phyloP scores from a whole-genome alignment of 495 filamentous ascomycete genomes.

The Ramalina intermedia region DNA sequence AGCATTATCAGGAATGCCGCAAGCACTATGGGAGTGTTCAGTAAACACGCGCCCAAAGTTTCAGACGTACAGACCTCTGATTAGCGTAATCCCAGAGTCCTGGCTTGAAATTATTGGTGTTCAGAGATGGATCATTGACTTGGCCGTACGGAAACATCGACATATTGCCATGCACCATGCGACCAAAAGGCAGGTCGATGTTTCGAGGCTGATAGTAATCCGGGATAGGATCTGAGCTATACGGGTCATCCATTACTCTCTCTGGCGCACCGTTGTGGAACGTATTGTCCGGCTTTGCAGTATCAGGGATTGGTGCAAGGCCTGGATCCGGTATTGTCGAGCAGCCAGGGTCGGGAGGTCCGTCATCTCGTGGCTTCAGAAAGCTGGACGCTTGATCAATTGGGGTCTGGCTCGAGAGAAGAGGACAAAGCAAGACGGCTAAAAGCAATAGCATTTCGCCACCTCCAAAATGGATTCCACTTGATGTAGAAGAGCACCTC shows the following conservation, averaged over 20 bases:
- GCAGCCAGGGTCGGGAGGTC: background rate
- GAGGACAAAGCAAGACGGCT: too few species aligned
- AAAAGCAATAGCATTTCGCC: too few species aligned
- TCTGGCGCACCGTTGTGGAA: constrained; percentile 1
- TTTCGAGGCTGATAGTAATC: constrained; percentile 4
- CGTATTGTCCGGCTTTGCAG: constrained; percentile 1
- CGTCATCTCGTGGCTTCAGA: background rate
- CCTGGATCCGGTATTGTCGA: constrained; percentile 1
- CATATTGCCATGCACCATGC: constrained; percentile 3
- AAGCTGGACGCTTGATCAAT: too few species aligned
- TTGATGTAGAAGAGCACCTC: too few species aligned
- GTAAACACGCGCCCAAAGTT: background rate
- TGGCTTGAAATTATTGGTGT: background rate
- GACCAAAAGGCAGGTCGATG: constrained; percentile 5
- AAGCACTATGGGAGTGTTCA: background rate
- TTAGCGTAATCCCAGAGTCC: constrained; percentile 1
- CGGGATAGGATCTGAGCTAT: background rate
- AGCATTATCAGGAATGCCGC: constrained; percentile 5
- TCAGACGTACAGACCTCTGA: background rate
- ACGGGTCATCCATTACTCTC: background rate
- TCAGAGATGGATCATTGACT: background rate
- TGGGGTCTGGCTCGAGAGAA: too few species aligned
- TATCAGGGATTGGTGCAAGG: background rate
- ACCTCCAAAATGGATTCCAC: too few species aligned
- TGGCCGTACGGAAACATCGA: constrained; percentile 2